These are phyloP conservation scores for Saksenaea vasiformis DNA, from an alignment of 371 early-diverging fungal species.

Conservation along the genomic window DNA sequence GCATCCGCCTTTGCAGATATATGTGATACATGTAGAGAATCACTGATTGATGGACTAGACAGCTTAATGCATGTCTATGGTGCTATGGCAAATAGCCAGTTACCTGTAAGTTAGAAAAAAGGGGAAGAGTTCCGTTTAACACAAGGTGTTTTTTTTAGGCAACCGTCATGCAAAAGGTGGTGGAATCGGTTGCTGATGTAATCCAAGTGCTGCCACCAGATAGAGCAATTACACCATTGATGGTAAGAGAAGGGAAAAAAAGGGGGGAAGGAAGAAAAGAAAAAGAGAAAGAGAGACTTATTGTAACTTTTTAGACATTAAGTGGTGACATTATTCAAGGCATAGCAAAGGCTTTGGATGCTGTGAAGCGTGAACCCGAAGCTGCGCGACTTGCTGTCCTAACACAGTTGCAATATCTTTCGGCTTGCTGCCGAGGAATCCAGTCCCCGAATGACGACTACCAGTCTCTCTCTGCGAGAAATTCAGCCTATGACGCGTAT, in stretches of 20 bases:
- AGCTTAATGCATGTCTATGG: conserved; percentile 63
- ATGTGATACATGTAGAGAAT: conserved; percentile 75
- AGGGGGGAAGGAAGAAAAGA: too few relatives aligned
- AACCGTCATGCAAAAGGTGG: conserved; percentile 66
- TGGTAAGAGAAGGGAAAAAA: conserved; percentile 37
- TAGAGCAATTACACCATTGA: conserved; percentile 53
- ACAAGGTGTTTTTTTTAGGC: conserved; percentile 22
- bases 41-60: conserved; percentile 63
- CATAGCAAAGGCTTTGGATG: conserved; percentile 27
- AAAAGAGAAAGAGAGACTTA: too few relatives aligned
- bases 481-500: conserved; percentile 38
- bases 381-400: conserved; percentile 21
- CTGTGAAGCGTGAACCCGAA: conserved; percentile 16
- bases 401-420: conserved; percentile 45
- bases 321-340: conserved; percentile 48
- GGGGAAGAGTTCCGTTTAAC: conserved; percentile 1
- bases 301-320: conserved; percentile 29
- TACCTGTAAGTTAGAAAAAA: conserved; percentile 36
- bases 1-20: conserved; percentile 69
- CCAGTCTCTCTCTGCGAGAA: conserved; percentile 33
- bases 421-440: conserved; percentile 57
- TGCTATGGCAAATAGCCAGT: conserved; percentile 38
- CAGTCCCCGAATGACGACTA: conserved; percentile 56
- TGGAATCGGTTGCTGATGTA: conserved; percentile 73
- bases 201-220: conserved; percentile 66